Percentiles rank a stretch among this genome's conserved stretches.
These are phyloP conservation scores for Alternaria brassicicola DNA, from an alignment of 2,329 filamentous ascomycete species.

Conservation along the genomic window DNA sequence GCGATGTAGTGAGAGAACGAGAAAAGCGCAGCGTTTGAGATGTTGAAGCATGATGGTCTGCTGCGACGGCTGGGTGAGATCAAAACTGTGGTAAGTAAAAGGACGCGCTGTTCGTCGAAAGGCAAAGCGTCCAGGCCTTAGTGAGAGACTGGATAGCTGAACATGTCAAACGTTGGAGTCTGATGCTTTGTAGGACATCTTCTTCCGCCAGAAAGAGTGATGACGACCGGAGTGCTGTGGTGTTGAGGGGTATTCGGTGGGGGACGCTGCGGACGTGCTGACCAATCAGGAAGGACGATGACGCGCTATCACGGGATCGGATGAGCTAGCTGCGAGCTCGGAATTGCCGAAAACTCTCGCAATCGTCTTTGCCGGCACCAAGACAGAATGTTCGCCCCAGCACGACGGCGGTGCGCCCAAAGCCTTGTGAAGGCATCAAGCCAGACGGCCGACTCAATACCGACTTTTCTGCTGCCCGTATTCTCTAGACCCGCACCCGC, in stretches of 20 bases:
- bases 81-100: slow-evolving; percentile 17
- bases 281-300: slow-evolving; percentile 11
- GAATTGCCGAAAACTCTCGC: slow-evolving; percentile 35
- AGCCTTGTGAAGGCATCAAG: slow-evolving; percentile 58
- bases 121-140: slow-evolving; percentile 1
- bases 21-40: background rate
- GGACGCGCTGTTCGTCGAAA: slow-evolving; percentile 12
- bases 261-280: background rate
- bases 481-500: slow-evolving; percentile 59
- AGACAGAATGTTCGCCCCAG: slow-evolving; percentile 67
- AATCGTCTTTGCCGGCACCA: slow-evolving; percentile 16
- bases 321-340: slow-evolving; percentile 23
- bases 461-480: slow-evolving; percentile 74
- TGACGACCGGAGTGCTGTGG: background rate
- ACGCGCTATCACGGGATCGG: slow-evolving; percentile 20
- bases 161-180: background rate
- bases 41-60: slow-evolving; percentile 5
- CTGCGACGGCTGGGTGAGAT: slow-evolving; percentile 22
- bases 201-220: background rate
- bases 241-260: slow-evolving; percentile 6
- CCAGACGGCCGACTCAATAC: slow-evolving; percentile 60
- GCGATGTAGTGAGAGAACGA: slow-evolving; percentile 20
- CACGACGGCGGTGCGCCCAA: slow-evolving; percentile 61
- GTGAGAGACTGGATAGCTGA: background rate
- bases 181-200: background rate